Conservation (phyloP, 129 eudicot genomes). For the Artemisia tridentata region DNA sequence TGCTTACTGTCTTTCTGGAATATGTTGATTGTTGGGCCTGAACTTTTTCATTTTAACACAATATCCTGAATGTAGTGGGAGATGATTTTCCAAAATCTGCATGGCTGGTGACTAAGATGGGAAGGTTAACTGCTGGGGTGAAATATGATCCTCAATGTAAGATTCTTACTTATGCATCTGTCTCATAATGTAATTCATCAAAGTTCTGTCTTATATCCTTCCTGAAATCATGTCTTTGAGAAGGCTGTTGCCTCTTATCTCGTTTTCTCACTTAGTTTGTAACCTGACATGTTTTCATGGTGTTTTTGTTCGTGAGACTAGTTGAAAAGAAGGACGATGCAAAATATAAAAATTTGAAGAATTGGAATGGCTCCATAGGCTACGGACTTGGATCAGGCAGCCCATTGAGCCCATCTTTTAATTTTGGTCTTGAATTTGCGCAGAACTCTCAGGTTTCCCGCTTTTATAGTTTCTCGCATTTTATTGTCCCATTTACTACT, state of each 20-base stretch:
- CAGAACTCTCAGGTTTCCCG: slow-evolving; percentile 67
- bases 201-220: not conserved
- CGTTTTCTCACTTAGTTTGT: not conserved
- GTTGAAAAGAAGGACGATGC: slow-evolving; percentile 60
- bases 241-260: slow-evolving; percentile 1
- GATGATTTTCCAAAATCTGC: slow-evolving; percentile 81
- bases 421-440: slow-evolving; percentile 85
- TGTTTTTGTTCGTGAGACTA: slow-evolving; percentile 28
- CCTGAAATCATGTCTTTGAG: not conserved
- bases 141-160: slow-evolving; percentile 87
- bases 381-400: slow-evolving; percentile 89
- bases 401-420: slow-evolving; percentile 91
- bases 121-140: slow-evolving; percentile 88
- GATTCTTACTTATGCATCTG: slow-evolving; percentile 24
- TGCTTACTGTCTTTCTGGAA: not conserved
- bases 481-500: not conserved
- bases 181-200: slow-evolving; percentile 4
- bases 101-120: slow-evolving; percentile 90
- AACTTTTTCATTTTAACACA: not conserved
- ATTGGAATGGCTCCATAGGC: slow-evolving; percentile 86
- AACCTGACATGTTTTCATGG: slow-evolving; percentile 16
- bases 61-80: slow-evolving; percentile 41
- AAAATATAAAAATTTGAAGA: slow-evolving; percentile 63
- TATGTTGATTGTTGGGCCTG: not conserved
- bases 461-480: slow-evolving; percentile 27